Conservation (phyloP, 169 alveolate genomes). For the Plasmodium vivax region DNA sequence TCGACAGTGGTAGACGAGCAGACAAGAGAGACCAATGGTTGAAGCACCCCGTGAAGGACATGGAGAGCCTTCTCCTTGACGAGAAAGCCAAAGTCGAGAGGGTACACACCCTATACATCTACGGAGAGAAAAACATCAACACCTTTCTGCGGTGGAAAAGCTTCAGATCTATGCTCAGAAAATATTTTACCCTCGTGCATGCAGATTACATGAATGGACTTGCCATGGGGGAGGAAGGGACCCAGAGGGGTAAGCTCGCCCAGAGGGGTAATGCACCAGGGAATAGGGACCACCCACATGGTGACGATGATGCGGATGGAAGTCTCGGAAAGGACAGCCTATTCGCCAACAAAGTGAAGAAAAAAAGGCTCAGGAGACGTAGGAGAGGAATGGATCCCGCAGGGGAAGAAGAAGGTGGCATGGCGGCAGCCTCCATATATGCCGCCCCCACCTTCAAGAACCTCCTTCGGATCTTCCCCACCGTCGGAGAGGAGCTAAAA, state of each 20-base stretch:
- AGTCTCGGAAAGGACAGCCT: not conserved
- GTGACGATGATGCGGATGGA: not conserved
- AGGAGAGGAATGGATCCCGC: not conserved
- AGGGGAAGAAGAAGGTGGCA: not conserved
- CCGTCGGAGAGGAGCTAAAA: conserved; percentile 44
- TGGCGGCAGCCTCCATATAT: not conserved
- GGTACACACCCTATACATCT: conserved; percentile 59
- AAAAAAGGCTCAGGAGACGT: conserved; percentile 29
- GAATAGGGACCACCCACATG: not conserved
- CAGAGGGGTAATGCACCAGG: not conserved
- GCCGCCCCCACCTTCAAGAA: conserved; percentile 9
- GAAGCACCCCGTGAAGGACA: conserved; percentile 10
- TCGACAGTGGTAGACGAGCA: not conserved
- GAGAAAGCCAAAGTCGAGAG: conserved; percentile 21
- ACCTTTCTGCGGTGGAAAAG: conserved; percentile 57
- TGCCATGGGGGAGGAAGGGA: not conserved
- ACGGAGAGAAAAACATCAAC: conserved; percentile 64
- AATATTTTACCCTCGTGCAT: conserved; percentile 33
- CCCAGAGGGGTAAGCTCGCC: not conserved
- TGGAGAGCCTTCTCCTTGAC: not conserved
- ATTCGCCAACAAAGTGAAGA: not conserved
- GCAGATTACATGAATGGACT: not conserved
- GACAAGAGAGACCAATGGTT: conserved; percentile 2
- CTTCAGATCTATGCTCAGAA: conserved; percentile 33
- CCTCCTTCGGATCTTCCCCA: conserved; percentile 37